phyloP scores from a whole-genome alignment of 495 filamentous ascomycete species.

The Evansstolkia leycettana region DNA sequence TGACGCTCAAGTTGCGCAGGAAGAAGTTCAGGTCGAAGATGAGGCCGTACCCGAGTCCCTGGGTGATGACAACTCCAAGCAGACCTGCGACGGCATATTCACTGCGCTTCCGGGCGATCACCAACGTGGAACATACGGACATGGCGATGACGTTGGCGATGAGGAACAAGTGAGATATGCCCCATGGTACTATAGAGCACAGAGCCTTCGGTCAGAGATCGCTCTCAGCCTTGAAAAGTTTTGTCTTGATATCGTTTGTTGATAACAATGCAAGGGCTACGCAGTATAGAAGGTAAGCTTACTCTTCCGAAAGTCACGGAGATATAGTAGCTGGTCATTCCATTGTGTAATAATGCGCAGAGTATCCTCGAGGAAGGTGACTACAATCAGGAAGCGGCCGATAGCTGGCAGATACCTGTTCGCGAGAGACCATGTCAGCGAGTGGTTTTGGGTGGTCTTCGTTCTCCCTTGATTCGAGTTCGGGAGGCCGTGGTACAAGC shows the following conservation, averaged over 20 bases:
- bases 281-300: constrained; percentile 18
- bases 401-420: constrained; percentile 83
- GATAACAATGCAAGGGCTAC: not conserved
- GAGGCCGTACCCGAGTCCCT: constrained; percentile 91
- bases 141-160: constrained; percentile 85
- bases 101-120: constrained; percentile 83
- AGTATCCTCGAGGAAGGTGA: constrained; percentile 96
- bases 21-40: constrained; percentile 99
- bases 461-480: not conserved
- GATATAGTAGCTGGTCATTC: constrained; percentile 86
- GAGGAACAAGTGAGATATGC: constrained; percentile 89
- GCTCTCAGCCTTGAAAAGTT: not conserved
- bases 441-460: constrained; percentile 10
- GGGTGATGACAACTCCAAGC: constrained; percentile 82
- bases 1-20: constrained; percentile 93
- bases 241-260: constrained; percentile 1
- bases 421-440: constrained; percentile 25
- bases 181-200: constrained; percentile 57
- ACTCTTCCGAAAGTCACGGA: constrained; percentile 91
- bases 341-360: constrained; percentile 96
- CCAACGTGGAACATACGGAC: constrained; percentile 65
- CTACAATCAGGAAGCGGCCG: constrained; percentile 93
- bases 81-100: constrained; percentile 87
- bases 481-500: constrained; percentile 1
- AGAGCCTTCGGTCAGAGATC: constrained; percentile 9